Conservation (phyloP, 768 basidiomycete species). For the Mrakia gelida region DNA sequence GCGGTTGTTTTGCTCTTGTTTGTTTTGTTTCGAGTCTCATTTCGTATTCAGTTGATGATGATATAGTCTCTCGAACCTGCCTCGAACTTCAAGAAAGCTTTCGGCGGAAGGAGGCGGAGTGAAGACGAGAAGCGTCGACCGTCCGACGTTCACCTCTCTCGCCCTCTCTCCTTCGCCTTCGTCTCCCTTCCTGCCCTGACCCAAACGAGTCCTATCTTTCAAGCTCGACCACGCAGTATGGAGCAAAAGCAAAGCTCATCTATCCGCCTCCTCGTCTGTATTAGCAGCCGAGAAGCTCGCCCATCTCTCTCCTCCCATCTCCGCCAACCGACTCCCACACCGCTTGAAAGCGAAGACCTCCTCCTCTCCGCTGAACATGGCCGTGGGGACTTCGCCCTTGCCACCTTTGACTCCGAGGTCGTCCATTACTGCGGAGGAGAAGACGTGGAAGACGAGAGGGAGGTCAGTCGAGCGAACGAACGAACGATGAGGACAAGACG, state of each 20-base stretch:
- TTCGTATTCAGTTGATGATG: too few relatives aligned
- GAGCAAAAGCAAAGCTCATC: background rate
- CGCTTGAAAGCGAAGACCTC: constrained; percentile 96
- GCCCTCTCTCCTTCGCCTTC: too few relatives aligned
- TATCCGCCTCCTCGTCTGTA: background rate
- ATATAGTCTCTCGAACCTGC: too few relatives aligned
- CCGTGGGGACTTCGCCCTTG: constrained; percentile 53
- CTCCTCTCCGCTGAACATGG: constrained; percentile 94
- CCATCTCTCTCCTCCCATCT: constrained; percentile 41
- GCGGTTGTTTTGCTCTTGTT: too few relatives aligned
- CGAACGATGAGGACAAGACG: background rate
- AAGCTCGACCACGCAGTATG: too few relatives aligned
- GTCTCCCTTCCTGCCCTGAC: too few relatives aligned
- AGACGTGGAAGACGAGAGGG: background rate
- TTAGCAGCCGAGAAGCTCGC: constrained; percentile 1
- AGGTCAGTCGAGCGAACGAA: background rate
- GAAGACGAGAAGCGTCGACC: too few relatives aligned
- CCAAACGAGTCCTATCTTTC: too few relatives aligned
- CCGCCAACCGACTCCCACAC: constrained; percentile 51
- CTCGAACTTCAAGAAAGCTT: too few relatives aligned
- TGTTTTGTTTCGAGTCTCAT: too few relatives aligned
- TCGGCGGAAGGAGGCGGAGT: too few relatives aligned
- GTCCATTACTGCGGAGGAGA: constrained; percentile 22
- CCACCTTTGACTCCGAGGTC: constrained; percentile 7
- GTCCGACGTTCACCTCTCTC: too few relatives aligned